phyloP scores from a whole-genome alignment of 495 filamentous ascomycete genomes.

The Parmelia sp. region DNA sequence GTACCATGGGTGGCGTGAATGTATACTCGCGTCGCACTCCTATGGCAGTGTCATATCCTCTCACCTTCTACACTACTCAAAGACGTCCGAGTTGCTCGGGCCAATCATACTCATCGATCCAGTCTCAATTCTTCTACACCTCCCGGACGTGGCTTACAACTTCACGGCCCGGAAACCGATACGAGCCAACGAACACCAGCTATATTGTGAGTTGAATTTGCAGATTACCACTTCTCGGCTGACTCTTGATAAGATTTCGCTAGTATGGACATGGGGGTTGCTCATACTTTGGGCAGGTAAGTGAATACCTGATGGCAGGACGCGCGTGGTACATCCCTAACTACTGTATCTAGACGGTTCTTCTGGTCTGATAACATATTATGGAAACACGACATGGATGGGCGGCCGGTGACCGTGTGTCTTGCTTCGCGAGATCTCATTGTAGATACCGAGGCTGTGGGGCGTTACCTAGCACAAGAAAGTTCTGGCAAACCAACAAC shows the following conservation, averaged over 20 bases:
- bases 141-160: slow-evolving; percentile 66
- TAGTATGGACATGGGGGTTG: slow-evolving; percentile 55
- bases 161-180: slow-evolving; percentile 52
- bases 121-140: slow-evolving; percentile 57
- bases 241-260: slow-evolving; percentile 43
- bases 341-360: slow-evolving; percentile 39
- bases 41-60: slow-evolving; percentile 58
- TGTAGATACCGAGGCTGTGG: slow-evolving; percentile 52
- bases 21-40: slow-evolving; percentile 53
- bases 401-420: slow-evolving; percentile 46
- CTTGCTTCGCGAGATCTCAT: slow-evolving; percentile 58
- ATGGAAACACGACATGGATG: slow-evolving; percentile 56
- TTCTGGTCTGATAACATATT: slow-evolving; percentile 64
- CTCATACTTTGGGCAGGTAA: slow-evolving; percentile 47
- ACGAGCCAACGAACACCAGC: slow-evolving; percentile 55
- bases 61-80: slow-evolving; percentile 48
- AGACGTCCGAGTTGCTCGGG: slow-evolving; percentile 38
- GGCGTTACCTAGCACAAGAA: slow-evolving; percentile 47
- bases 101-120: slow-evolving; percentile 56
- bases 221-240: background rate
- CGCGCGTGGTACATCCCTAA: background rate
- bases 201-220: slow-evolving; percentile 40
- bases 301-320: background rate
- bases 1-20: slow-evolving; percentile 46
- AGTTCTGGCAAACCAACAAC: slow-evolving; percentile 8